Evolutionary conservation across 2,329 filamentous ascomycete genomes (phyloP).

Genomic region (Diaporthe sp.): DNA sequence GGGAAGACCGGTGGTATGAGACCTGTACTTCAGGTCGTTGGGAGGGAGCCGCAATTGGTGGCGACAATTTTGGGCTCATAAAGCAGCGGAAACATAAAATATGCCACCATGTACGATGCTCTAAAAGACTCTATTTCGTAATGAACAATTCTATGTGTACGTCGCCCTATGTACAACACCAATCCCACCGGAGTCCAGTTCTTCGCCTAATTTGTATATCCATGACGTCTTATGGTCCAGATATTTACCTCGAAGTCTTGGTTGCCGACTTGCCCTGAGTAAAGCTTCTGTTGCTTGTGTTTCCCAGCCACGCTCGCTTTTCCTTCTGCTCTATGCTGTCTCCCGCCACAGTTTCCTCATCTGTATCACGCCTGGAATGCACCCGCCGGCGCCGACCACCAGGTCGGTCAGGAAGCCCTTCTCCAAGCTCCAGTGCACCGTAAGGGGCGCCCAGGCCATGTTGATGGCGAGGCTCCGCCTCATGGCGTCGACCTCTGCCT

Average conservation of each 20-base stretch:
- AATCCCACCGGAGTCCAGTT: too few species aligned
- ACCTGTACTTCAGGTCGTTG: not conserved
- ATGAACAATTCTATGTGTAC: not conserved
- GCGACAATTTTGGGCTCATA: not conserved
- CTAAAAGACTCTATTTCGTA: not conserved
- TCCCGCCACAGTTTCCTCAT: constrained; percentile 61
- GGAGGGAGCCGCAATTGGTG: not conserved
- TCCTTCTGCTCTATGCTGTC: constrained; percentile 47
- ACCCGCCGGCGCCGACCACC: constrained; percentile 57
- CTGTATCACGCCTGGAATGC: constrained; percentile 59
- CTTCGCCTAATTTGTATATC: not conserved
- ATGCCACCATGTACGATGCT: constrained; percentile 4
- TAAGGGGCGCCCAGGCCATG: constrained; percentile 83
- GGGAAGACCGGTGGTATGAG: not conserved
- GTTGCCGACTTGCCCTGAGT: not conserved
- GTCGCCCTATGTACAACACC: not conserved
- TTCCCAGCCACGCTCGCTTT: not conserved
- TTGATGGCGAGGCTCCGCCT: constrained; percentile 78
- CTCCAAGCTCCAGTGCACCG: constrained; percentile 84
- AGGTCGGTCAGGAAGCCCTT: constrained; percentile 65
- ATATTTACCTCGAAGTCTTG: not conserved
- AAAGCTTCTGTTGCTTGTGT: not conserved
- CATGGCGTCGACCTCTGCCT: constrained; percentile 66
- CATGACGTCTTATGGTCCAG: not conserved
- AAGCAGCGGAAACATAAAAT: not conserved